Percentiles rank a stretch among this genome's conserved stretches.
phyloP scores from a whole-genome alignment of 306 rosid species.

The Boehmeria nivea region DNA sequence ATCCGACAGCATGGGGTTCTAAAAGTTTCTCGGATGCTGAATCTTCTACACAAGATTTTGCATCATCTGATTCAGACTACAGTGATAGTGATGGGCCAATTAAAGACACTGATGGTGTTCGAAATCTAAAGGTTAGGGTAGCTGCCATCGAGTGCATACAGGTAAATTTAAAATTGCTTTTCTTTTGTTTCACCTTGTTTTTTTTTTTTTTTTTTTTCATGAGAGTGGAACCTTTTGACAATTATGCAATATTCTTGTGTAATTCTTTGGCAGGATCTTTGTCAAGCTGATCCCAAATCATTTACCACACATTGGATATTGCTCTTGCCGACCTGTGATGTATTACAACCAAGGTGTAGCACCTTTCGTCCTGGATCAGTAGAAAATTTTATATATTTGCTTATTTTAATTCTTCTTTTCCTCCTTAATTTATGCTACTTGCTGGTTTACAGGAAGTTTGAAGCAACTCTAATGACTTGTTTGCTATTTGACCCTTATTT shows the following conservation, averaged over 20 bases:
- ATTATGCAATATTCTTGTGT: neutral
- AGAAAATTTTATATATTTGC: neutral
- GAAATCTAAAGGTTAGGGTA: conserved; percentile 65
- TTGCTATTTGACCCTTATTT: conserved; percentile 80
- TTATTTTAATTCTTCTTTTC: neutral
- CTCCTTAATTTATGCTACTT: conserved; percentile 9
- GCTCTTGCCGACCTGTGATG: conserved; percentile 85
- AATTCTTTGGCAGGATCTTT: conserved; percentile 67
- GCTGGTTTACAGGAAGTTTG: conserved; percentile 61
- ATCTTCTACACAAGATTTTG: conserved; percentile 41
- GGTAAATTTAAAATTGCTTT: conserved; percentile 44
- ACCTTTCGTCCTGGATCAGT: neutral
- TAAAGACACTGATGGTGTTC: conserved; percentile 40
- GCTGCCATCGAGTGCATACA: conserved; percentile 83
- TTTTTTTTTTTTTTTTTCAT: neutral
- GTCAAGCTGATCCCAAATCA: conserved; percentile 81
- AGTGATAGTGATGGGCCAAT: conserved; percentile 79
- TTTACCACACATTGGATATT: conserved; percentile 81
- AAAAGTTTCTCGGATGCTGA: conserved; percentile 44
- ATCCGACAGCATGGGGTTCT: conserved; percentile 33
- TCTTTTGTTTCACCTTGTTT: too few relatives aligned
- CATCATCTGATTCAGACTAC: conserved; percentile 88
- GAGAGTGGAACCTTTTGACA: neutral
- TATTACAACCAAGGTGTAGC: conserved; percentile 65
- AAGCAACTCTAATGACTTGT: conserved; percentile 82